Conservation (phyloP, 208 protist genomes). For the Trichomonas tenax region DNA sequence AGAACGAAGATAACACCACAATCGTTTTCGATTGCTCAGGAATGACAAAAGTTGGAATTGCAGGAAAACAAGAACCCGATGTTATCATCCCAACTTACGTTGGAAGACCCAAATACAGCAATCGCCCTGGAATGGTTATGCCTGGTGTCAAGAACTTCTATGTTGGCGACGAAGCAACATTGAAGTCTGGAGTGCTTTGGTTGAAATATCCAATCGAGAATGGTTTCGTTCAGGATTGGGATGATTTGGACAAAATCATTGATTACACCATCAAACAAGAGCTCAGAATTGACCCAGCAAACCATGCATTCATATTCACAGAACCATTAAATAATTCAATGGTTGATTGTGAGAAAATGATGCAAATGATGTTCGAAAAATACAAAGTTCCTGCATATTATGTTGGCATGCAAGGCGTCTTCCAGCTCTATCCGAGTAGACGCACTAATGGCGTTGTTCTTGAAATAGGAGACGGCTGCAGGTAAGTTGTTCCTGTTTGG, state of each 20-base stretch:
- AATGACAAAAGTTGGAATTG: slow-evolving; percentile 70
- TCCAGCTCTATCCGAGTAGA: not conserved
- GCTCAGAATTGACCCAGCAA: slow-evolving; percentile 74
- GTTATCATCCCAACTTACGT: no score
- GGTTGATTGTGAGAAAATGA: not conserved
- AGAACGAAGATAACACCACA: slow-evolving; percentile 28
- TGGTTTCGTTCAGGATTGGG: slow-evolving; percentile 84
- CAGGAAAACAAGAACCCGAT: slow-evolving; percentile 41
- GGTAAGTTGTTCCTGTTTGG: slow-evolving; percentile 65
- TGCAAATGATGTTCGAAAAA: not conserved
- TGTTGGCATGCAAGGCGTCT: not conserved
- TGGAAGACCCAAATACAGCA: no score
- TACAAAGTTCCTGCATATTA: not conserved
- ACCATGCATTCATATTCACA: not conserved
- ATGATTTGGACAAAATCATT: slow-evolving; percentile 87
- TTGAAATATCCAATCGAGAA: slow-evolving; percentile 68
- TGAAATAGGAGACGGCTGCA: slow-evolving; percentile 80
- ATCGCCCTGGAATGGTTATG: not conserved
- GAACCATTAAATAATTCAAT: not conserved
- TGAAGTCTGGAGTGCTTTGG: slow-evolving; percentile 68
- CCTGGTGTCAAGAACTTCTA: slow-evolving; percentile 61
- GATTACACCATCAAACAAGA: slow-evolving; percentile 95
- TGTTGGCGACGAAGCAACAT: slow-evolving; percentile 74
- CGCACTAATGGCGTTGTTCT: slow-evolving; percentile 67
- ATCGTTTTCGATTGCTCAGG: slow-evolving; percentile 72